Evolutionary conservation across 208 protist genomes (phyloP).

Genomic region (Trichomonas gallinae): DNA sequence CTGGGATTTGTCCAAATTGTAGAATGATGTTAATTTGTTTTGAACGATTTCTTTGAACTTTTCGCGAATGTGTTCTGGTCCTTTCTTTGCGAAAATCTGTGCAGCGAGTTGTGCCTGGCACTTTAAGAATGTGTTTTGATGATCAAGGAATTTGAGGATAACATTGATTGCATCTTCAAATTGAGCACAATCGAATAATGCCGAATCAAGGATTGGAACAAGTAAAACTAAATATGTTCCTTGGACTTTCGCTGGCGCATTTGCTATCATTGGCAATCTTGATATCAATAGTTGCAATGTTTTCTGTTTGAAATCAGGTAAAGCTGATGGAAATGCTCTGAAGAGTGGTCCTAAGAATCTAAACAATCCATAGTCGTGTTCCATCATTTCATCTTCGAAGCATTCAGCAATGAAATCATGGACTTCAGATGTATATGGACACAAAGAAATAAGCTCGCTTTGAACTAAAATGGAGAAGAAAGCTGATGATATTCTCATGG

Average conservation of each 20-base stretch:
- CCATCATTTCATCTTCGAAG: not conserved
- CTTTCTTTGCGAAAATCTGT: not conserved
- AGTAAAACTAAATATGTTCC: not conserved
- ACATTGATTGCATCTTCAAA: not conserved
- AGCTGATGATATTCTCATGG: not conserved
- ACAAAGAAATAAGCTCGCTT: not conserved
- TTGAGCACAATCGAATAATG: not conserved
- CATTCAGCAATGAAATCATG: not conserved
- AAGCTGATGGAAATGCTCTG: not conserved
- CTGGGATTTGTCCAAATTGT: not conserved
- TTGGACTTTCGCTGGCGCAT: not conserved
- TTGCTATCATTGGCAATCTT: not conserved
- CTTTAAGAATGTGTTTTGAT: not conserved
- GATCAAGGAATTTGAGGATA: not conserved
- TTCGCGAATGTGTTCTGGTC: not conserved
- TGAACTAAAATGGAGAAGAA: not conserved
- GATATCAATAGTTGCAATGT: not conserved
- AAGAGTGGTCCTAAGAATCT: not conserved
- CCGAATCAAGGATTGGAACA: not conserved
- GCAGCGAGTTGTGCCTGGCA: not conserved
- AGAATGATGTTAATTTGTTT: not conserved
- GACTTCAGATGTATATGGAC: not conserved
- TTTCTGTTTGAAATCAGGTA: not conserved
- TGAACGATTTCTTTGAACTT: not conserved
- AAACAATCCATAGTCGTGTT: not conserved